Conservation (phyloP, 257 asterid species). For the Plectranthus barbatus region DNA sequence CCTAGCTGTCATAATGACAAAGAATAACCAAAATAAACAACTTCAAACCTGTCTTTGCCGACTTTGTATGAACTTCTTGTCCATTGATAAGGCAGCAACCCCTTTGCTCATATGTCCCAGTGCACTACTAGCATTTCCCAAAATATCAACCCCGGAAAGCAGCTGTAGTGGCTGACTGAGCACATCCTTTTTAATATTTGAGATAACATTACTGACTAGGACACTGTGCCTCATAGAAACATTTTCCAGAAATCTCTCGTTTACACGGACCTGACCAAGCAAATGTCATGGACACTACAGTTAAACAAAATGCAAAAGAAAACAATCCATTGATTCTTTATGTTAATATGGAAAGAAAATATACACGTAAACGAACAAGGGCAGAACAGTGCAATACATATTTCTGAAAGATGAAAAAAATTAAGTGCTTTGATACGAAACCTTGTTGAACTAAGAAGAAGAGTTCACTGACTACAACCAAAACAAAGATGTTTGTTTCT, state of each 20-base stretch:
- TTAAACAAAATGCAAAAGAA: slow-evolving; percentile 11
- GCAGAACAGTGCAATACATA: not conserved
- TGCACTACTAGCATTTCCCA: slow-evolving; percentile 99
- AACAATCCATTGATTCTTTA: not conserved
- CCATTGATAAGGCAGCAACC: slow-evolving; percentile 99
- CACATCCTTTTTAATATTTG: slow-evolving; percentile 85
- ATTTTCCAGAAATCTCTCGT: slow-evolving; percentile 82
- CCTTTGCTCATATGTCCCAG: slow-evolving; percentile 99
- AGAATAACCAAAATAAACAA: not conserved
- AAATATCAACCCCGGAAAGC: slow-evolving; percentile 96
- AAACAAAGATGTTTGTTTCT: not conserved
- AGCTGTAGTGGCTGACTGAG: slow-evolving; percentile 97
- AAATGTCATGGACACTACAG: not conserved
- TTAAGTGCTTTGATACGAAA: not conserved
- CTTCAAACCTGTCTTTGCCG: slow-evolving; percentile 84
- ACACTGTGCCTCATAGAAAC: slow-evolving; percentile 79
- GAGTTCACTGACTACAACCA: not conserved
- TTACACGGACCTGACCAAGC: slow-evolving; percentile 70
- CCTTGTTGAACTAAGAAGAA: slow-evolving; percentile 5
- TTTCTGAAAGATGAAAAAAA: not conserved
- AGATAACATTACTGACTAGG: slow-evolving; percentile 64
- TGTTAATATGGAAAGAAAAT: not conserved
- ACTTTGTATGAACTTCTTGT: slow-evolving; percentile 94
- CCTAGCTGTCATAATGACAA: not conserved
- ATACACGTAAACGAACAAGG: not conserved